These are phyloP conservation scores for Penicillium sp. DNA, from an alignment of 2,329 filamentous ascomycete genomes.

Conservation along the genomic window DNA sequence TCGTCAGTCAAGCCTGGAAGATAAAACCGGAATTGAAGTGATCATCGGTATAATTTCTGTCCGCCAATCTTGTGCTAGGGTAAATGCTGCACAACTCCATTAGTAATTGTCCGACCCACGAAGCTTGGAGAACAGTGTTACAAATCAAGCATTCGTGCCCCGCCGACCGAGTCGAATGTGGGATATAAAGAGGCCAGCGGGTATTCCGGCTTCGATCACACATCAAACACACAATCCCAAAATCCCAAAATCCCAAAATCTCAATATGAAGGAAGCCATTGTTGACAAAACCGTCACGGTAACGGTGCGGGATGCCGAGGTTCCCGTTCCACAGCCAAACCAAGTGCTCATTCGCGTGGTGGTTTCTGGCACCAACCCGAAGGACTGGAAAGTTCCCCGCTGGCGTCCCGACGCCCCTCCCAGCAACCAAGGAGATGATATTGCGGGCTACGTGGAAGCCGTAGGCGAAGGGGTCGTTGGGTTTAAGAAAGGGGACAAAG, in stretches of 20 bases:
- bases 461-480: slow-evolving; percentile 60
- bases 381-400: slow-evolving; percentile 53
- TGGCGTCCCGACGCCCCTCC: slow-evolving; percentile 15
- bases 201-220: not conserved
- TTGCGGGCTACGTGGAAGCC: slow-evolving; percentile 57
- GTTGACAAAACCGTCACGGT: slow-evolving; percentile 42
- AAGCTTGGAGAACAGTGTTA: not conserved
- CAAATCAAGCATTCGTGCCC: not conserved
- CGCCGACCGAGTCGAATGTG: not conserved
- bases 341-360: slow-evolving; percentile 51
- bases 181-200: not conserved
- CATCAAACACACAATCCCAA: not conserved
- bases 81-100: not conserved
- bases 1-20: not conserved
- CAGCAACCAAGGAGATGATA: slow-evolving; percentile 58
- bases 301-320: slow-evolving; percentile 49
- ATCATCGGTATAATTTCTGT: not conserved
- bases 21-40: not conserved
- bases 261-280: slow-evolving; percentile 51
- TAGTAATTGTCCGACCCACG: slow-evolving; percentile 1
- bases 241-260: not conserved
- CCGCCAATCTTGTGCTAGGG: not conserved
- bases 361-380: slow-evolving; percentile 54
- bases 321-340: slow-evolving; percentile 46
- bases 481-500: slow-evolving; percentile 62